A percentile compares a stretch with the other conserved stretches of the same genome.
Conservation (phyloP, 1,139 yeast genomes). For the Yamadazyma triangularis region DNA sequence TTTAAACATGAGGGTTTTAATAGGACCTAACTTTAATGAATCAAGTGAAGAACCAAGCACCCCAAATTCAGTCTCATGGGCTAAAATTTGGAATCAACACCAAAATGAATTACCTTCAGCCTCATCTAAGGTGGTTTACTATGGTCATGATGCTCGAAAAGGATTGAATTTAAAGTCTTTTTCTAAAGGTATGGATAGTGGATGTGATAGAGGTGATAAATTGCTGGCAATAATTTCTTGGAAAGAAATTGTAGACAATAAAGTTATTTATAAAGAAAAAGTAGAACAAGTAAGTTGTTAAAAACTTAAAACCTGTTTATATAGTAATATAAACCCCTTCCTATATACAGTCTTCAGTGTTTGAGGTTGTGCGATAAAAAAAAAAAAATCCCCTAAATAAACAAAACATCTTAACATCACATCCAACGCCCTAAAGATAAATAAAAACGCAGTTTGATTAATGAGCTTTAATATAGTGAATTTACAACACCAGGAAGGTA, state of each 20-base stretch:
- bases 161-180: conserved; percentile 65
- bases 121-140: conserved; percentile 52
- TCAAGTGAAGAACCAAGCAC: conserved; percentile 49
- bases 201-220: conserved; percentile 72
- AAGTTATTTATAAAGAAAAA: conserved; percentile 20
- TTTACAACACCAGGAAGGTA: no score
- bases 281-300: conserved; percentile 16
- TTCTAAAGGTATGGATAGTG: conserved; percentile 77
- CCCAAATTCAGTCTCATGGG: conserved; percentile 58
- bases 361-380: no score
- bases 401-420: not conserved
- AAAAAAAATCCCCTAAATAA: no score
- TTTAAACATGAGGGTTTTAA: conserved; percentile 56
- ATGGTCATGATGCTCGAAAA: conserved; percentile 85
- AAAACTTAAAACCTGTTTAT: no score
- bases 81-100: conserved; percentile 54
- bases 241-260: conserved; percentile 13
- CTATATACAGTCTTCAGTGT: no score
- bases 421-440: not conserved
- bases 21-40: conserved; percentile 52
- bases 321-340: no score
- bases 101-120: conserved; percentile 30
- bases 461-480: no score
- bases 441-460: no score
- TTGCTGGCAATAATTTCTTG: conserved; percentile 63